Base-by-base conservation (phyloP, 176 grass and related monocot genomes). In the Zoysia japonica region DNA sequence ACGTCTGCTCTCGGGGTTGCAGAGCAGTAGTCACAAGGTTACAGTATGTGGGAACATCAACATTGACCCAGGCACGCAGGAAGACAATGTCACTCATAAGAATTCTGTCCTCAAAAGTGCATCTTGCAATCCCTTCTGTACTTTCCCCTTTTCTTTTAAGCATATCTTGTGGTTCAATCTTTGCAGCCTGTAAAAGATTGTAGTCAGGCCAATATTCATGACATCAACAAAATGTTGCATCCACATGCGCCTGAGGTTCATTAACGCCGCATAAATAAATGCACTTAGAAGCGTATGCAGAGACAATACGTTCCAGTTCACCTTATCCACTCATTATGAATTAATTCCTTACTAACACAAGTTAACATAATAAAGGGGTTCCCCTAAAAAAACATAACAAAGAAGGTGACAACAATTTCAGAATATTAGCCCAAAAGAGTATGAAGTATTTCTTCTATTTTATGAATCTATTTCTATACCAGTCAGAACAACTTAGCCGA, bases 1-100 rank as follows among this genome's bases (percentile, higher is more conserved):
- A 98, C 17, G 70, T 65, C 65, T 85, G 62, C 69, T 87, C 84
- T 47, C 78, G 88, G 66, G 92, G 96, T 81, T 93, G 88, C 62
- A 98, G 87, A 78, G 90, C 79, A 53, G 90, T 96, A 8, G 90
- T 82, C 38, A 96, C 87, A 87, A 87, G 87, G 63, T 92, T 90
- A 85, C 82, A 90, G 72, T 79, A 90, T 13, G 83, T 88, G 57
- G 92, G 92, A 74, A 98, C 81, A 46, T 95, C 96, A 38, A 98
- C 92, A 52, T 87, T 91, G 49, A 89, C 88, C 96, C 96, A 98
- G 63, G 92, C 92, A 55, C 92, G 96, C 78, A 98, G 70, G 90
- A 94, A 94, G 28, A 98, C 88, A n/a, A 98, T 93, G 78, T 99
- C 96, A 39, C 92, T 99, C 96, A 99, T 99, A 71, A 99, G 87